Base-by-base conservation (phyloP, 2,329 filamentous ascomycete species). In the Colletotrichum siamense region DNA sequence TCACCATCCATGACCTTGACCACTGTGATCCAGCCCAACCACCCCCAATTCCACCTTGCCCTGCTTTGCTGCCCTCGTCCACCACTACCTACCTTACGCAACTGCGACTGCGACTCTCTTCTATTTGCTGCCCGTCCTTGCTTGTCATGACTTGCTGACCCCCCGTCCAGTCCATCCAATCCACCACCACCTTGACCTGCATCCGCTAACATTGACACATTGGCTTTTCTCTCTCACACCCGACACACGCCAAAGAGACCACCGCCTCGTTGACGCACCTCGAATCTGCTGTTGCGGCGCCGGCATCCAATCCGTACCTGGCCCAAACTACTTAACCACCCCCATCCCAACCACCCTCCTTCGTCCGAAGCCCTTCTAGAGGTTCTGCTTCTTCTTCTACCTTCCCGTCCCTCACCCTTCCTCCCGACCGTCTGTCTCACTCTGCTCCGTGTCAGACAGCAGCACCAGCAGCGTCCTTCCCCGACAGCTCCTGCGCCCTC, bases 1-100 rank as follows among this genome's bases (percentile, higher is more conserved):
- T 67, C 71, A 70, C 59, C 71, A 67, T 70, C 62, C 71, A 67
- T 75, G 67, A 30, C 71, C 16, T 69, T 52, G 62, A 59, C 71
- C 62, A 30, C 71, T 22, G 72, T 52, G 62, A 59, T 75, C 69
- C 73, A 72, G 69, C 73, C 73, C 73, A 72, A 67, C 73, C 73
- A 22, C 65, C 44, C 44, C 68, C 22, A 26, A 22, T 64, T n/a
- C 22, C 49, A 52, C 36, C 73, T 12, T 61, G 13, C 52, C 30
- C 65, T 62, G 65, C 71, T 57, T n/a, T 36, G 34, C 62, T 34
- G 34, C 34, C 30, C n/a, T 26, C 10, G 1, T 39, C 13, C 28
- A 34, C 61, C 61, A 34, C 22, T 8, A 39, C 61, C 61, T 34
- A 34, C 32, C 32, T 34, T 34, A 36, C 34, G 34, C 69, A 66